Percentiles rank a stretch among this genome's conserved stretches.
phyloP scores from a whole-genome alignment of 1,284 basidiomycete species.

The Meira miltonrushii region DNA sequence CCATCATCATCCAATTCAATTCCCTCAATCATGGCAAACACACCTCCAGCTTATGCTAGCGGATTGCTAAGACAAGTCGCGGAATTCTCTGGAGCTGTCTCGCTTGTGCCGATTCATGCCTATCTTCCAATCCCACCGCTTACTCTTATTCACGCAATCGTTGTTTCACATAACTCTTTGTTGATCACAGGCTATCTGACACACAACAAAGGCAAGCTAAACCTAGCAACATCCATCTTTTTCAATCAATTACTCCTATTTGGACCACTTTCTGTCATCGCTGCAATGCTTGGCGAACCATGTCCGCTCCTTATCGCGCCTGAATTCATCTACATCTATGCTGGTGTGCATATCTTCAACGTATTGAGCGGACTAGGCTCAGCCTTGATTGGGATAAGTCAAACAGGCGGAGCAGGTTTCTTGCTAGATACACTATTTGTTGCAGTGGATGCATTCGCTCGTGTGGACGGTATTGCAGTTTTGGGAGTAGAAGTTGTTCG shows the following conservation, averaged over 20 bases:
- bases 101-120: background rate
- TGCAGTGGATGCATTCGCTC: constrained; percentile 30
- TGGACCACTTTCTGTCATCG: constrained; percentile 23
- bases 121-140: constrained; percentile 5
- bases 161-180: constrained; percentile 3
- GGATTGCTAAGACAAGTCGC: background rate
- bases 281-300: constrained; percentile 26
- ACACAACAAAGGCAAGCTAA: background rate
- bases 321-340: constrained; percentile 29
- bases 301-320: constrained; percentile 27
- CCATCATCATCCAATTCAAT: too few relatives aligned
- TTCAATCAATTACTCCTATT: constrained; percentile 40
- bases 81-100: background rate
- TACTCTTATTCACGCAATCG: constrained; percentile 10
- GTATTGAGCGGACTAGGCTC: constrained; percentile 16
- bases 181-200: background rate
- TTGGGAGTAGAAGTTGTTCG: constrained; percentile 26
- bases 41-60: background rate
- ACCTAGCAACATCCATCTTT: constrained; percentile 17
- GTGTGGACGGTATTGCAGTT: constrained; percentile 35
- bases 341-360: constrained; percentile 23
- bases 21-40: background rate
- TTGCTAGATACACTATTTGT: constrained; percentile 27
- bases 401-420: constrained; percentile 4
- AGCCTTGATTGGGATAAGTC: constrained; percentile 17